phyloP scores from a whole-genome alignment of 1,284 basidiomycete species.

The Ustilago nuda region DNA sequence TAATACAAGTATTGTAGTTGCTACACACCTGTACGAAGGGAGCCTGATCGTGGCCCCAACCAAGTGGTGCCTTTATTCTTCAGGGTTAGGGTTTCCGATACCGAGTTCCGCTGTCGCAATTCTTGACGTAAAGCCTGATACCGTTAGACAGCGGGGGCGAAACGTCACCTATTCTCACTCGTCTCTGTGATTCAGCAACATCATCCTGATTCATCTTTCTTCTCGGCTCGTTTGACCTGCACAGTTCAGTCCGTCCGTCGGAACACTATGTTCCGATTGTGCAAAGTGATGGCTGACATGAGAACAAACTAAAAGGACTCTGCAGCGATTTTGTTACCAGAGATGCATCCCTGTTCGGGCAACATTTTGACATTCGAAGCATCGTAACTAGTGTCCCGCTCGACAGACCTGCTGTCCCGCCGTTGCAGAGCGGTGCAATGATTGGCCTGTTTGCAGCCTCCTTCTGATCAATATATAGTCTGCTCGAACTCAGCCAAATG shows the following conservation, averaged over 20 bases:
- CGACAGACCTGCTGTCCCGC: neutral
- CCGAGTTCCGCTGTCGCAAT: neutral
- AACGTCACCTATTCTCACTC: neutral
- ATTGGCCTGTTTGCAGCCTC: neutral
- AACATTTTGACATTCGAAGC: neutral
- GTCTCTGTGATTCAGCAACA: slow-evolving; percentile 7
- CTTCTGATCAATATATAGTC: neutral
- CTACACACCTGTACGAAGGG: too few species aligned
- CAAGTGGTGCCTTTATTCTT: too few species aligned
- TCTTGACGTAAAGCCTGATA: slow-evolving; percentile 1
- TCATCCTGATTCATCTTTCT: slow-evolving; percentile 10
- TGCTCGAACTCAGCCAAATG: neutral
- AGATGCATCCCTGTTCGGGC: neutral
- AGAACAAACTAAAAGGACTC: neutral
- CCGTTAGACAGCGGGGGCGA: neutral
- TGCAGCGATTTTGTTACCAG: neutral
- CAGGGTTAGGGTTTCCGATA: neutral
- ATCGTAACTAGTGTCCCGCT: neutral
- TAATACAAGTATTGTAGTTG: too few species aligned
- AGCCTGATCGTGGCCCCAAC: too few species aligned
- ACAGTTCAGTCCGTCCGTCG: too few species aligned
- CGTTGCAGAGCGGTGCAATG: neutral
- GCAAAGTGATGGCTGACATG: neutral
- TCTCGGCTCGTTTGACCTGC: neutral
- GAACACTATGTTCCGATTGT: neutral